Evolutionary conservation across 2,329 filamentous ascomycete species (phyloP).

Genomic region (Fusarium concolor): DNA sequence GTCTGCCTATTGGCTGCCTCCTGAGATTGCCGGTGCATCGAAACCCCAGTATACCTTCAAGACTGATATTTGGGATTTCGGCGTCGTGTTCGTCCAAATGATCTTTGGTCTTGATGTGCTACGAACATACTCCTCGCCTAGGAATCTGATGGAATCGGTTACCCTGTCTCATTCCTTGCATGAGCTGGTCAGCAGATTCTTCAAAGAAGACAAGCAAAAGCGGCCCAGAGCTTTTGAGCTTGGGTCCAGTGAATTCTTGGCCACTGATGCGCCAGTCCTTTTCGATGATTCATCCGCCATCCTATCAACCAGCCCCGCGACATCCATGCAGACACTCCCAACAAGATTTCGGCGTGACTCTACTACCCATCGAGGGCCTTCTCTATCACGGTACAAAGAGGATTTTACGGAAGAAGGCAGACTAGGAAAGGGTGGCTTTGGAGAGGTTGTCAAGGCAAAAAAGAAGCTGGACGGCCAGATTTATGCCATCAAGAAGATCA

Average conservation of each 20-base stretch:
- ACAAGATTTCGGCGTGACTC: constrained; percentile 72
- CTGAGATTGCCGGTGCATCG: constrained; percentile 75
- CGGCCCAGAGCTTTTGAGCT: constrained; percentile 84
- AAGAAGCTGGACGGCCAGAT: constrained; percentile 94
- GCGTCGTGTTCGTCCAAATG: constrained; percentile 93
- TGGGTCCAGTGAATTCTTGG: constrained; percentile 73
- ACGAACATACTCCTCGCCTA: constrained; percentile 82
- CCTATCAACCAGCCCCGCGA: constrained; percentile 58
- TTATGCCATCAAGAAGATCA: constrained; percentile 98
- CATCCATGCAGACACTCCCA: constrained; percentile 57
- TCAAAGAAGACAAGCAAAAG: constrained; percentile 85
- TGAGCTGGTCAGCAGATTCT: constrained; percentile 85
- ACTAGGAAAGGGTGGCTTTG: constrained; percentile 93
- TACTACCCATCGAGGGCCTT: constrained; percentile 57
- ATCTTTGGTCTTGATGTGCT: constrained; percentile 84
- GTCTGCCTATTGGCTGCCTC: constrained; percentile 85
- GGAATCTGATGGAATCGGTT: constrained; percentile 76
- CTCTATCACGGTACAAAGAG: constrained; percentile 81
- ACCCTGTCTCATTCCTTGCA: constrained; percentile 79
- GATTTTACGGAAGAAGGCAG: constrained; percentile 93
- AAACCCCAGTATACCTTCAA: constrained; percentile 77
- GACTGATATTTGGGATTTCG: constrained; percentile 95
- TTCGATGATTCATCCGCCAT: constrained; percentile 57
- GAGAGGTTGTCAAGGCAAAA: constrained; percentile 93
- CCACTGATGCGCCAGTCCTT: constrained; percentile 71